phyloP scores from a whole-genome alignment of 441 rosid species.

The Biscutella laevigata region DNA sequence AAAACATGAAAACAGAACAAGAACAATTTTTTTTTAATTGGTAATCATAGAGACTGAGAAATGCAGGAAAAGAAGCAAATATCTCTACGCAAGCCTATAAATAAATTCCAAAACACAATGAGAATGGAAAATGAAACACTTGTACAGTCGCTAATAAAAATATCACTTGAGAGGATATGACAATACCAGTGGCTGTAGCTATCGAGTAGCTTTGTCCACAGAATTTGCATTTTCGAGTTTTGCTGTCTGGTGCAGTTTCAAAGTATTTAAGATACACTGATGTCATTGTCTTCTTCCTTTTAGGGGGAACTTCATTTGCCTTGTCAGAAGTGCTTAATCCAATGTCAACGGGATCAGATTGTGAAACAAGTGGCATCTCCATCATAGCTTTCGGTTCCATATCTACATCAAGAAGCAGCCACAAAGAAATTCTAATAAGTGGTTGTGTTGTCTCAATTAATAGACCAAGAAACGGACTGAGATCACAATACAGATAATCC shows the following conservation, averaged over 20 bases:
- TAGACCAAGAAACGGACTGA: neutral
- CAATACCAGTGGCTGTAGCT: slow-evolving; percentile 82
- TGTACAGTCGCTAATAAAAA: too few species aligned
- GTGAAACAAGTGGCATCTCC: slow-evolving; percentile 55
- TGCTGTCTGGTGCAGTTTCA: slow-evolving; percentile 74
- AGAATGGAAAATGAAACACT: too few species aligned
- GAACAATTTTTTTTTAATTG: too few species aligned
- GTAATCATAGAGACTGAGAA: too few species aligned
- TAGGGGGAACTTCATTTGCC: slow-evolving; percentile 38
- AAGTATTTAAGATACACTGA: slow-evolving; percentile 83
- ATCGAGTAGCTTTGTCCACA: slow-evolving; percentile 89
- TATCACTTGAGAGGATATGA: neutral
- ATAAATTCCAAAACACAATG: too few species aligned
- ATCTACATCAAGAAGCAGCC: slow-evolving; percentile 36
- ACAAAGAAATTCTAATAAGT: neutral
- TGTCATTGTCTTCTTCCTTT: slow-evolving; percentile 92
- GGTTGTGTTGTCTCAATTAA: neutral
- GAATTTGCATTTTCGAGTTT: slow-evolving; percentile 83
- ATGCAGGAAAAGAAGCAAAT: too few species aligned
- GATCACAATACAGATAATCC: neutral
- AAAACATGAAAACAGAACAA: slow-evolving; percentile 13
- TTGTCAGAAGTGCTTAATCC: slow-evolving; percentile 72
- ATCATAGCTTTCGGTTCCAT: slow-evolving; percentile 69
- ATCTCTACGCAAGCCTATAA: too few species aligned
- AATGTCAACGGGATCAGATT: slow-evolving; percentile 52